phyloP scores from a whole-genome alignment of 139 green algal genomes.

The Volvox africanus region DNA sequence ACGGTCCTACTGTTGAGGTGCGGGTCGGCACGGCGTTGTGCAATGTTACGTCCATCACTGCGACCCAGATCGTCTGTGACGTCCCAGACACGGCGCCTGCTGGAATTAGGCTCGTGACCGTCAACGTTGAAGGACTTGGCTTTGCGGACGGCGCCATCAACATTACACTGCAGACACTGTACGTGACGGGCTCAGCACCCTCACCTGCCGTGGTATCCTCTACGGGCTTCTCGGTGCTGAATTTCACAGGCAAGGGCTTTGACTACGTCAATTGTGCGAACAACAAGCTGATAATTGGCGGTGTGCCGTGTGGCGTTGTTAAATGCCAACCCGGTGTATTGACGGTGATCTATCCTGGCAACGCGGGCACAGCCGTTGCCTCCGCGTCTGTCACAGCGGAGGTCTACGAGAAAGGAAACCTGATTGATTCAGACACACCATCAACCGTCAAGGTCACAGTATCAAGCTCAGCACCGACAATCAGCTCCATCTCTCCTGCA shows the following conservation, averaged over 20 bases:
- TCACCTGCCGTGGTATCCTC: background rate
- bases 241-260: slow-evolving; percentile 52
- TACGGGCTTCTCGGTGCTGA: slow-evolving; percentile 7
- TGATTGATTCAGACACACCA: slow-evolving; percentile 19
- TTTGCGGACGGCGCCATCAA: background rate
- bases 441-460: background rate
- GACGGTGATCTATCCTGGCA: slow-evolving; percentile 16
- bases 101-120: background rate
- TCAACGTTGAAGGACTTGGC: slow-evolving; percentile 13
- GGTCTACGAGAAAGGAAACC: background rate
- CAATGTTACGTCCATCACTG: slow-evolving; percentile 5
- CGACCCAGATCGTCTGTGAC: background rate
- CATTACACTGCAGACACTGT: slow-evolving; percentile 37
- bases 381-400: background rate
- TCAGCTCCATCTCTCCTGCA: background rate
- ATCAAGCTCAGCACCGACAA: background rate
- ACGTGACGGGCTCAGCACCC: background rate
- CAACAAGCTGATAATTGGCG: slow-evolving; percentile 43
- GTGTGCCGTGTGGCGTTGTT: background rate
- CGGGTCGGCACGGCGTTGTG: background rate
- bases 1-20: background rate
- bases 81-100: slow-evolving; percentile 12
- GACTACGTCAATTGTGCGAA: slow-evolving; percentile 9
- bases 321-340: background rate
- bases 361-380: background rate